Evolutionary conservation across 2,329 filamentous ascomycete species (phyloP), one percentile per base, ranked within the genome.

Genomic region (Fusarium sp.): DNA sequence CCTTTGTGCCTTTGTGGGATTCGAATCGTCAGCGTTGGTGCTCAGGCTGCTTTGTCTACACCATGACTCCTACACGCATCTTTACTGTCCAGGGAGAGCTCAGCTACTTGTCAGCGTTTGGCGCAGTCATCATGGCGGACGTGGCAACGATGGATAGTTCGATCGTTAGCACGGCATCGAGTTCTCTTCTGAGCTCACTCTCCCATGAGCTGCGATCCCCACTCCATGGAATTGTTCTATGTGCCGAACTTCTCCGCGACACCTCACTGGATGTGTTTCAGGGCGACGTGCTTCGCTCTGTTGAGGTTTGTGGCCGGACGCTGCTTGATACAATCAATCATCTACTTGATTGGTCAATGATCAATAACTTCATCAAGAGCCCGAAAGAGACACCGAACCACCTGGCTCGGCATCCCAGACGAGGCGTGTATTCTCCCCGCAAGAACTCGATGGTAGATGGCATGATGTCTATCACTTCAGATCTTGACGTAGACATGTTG

Each of bases 201-300:
- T 87, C 85, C 2, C 88, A 90, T 70, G 88, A 90, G 70, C 79
- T 90, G 9, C 81, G 88, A 7, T 87, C 85, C 5, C 88, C 88
- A 0, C 77, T 90, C 1, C 87, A 90, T 61, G 88, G 87, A 2
- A 84, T 90, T 31, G 76, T 90, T 0, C 83, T 85, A 0, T 86
- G 80, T 61, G 80, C 82, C 0, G 86, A 88, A 66, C 77, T 88
- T 6, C 71, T 89, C 0, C 80, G 82, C 6, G 85, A 87, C 9
- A 86, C 84, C 0, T 58, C 77, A 0, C 76, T 87, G 27, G 80
- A 80, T 55, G 79, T 79, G 2, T 79, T 81, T n/a, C 85, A 87
- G 63, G 77, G 79, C 3, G 81, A 83, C 25, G 79, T 85, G 25
- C 73, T 85, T 0, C 79, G 82, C 34, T 84, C 83, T 2, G 82